Percentiles rank a stretch among this genome's conserved stretches.
Evolutionary conservation across 73 alveolate genomes (phyloP).

Genomic region (Tetrahymena thermophila): DNA sequence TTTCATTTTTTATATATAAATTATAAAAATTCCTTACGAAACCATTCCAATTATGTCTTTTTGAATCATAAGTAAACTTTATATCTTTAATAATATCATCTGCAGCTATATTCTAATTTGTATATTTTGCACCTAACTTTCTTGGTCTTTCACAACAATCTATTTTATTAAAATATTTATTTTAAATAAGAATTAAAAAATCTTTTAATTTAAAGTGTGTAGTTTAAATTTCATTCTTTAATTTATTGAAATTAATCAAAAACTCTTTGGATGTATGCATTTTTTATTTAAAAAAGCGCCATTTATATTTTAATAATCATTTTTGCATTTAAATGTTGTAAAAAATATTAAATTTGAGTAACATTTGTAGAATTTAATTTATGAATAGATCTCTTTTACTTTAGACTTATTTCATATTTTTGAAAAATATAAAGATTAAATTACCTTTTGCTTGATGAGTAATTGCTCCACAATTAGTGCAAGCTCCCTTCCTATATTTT

Average conservation of each 20-base stretch:
- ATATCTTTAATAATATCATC: slow-evolving; percentile 64
- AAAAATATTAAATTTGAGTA: too few relatives aligned
- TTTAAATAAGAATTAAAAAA: background rate
- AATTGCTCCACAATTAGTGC: slow-evolving; percentile 91
- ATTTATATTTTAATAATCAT: too few relatives aligned
- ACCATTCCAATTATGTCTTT: slow-evolving; percentile 95
- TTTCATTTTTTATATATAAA: background rate
- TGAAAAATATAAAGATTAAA: background rate
- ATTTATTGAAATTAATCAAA: too few relatives aligned
- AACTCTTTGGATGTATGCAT: too few relatives aligned
- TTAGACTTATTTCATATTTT: background rate
- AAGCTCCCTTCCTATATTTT: slow-evolving; percentile 90
- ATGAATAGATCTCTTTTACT: too few relatives aligned
- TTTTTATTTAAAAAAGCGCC: too few relatives aligned
- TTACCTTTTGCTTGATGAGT: slow-evolving; percentile 63
- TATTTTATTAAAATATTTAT: slow-evolving; percentile 11
- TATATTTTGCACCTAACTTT: slow-evolving; percentile 73
- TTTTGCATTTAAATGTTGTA: too few relatives aligned
- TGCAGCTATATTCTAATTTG: slow-evolving; percentile 68
- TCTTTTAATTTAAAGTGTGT: too few relatives aligned
- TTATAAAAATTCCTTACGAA: background rate
- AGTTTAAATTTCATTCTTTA: too few relatives aligned
- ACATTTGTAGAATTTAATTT: too few relatives aligned
- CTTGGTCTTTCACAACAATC: slow-evolving; percentile 88
- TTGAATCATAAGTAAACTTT: slow-evolving; percentile 72